phyloP scores from a whole-genome alignment of 2,329 filamentous ascomycete species.

The Aureobasidium leucospermi region DNA sequence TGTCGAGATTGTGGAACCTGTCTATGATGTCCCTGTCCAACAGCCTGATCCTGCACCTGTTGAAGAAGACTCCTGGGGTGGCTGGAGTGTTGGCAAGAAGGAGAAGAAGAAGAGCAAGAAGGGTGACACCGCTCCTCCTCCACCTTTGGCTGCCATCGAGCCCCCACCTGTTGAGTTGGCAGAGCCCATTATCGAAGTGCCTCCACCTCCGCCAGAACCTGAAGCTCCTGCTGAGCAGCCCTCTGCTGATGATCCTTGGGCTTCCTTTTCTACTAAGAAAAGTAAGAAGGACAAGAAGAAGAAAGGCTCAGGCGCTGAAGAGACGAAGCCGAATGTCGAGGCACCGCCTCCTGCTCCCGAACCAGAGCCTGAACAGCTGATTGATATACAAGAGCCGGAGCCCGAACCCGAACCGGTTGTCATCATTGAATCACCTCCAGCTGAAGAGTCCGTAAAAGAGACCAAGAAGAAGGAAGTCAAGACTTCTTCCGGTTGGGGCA shows the following conservation, averaged over 20 bases:
- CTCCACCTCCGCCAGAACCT: not conserved
- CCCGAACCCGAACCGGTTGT: not conserved
- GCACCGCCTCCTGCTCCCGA: conserved; percentile 17
- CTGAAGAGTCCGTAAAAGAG: conserved; percentile 19
- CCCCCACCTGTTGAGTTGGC: conserved; percentile 21
- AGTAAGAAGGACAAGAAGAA: conserved; percentile 48
- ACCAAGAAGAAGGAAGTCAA: conserved; percentile 37
- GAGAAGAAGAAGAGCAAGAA: conserved; percentile 51
- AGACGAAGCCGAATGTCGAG: conserved; percentile 24
- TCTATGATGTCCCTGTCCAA: conserved; percentile 8
- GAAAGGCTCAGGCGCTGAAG: conserved; percentile 38
- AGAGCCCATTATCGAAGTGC: conserved; percentile 25
- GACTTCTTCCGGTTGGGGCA: conserved; percentile 24
- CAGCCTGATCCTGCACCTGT: conserved; percentile 21
- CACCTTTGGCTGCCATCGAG: conserved; percentile 43
- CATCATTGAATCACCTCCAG: not conserved
- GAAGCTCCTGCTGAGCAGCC: conserved; percentile 17
- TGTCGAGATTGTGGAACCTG: conserved; percentile 33
- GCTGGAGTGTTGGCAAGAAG: conserved; percentile 41
- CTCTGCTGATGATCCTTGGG: conserved; percentile 24
- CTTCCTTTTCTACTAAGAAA: conserved; percentile 32
- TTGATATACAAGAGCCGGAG: conserved; percentile 10
- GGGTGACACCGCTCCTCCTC: conserved; percentile 38
- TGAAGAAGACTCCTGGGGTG: conserved; percentile 27
- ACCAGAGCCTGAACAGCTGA: conserved; percentile 16